Base-by-base conservation (phyloP, 805 yeast genomes). In the Pichia scutulata region DNA sequence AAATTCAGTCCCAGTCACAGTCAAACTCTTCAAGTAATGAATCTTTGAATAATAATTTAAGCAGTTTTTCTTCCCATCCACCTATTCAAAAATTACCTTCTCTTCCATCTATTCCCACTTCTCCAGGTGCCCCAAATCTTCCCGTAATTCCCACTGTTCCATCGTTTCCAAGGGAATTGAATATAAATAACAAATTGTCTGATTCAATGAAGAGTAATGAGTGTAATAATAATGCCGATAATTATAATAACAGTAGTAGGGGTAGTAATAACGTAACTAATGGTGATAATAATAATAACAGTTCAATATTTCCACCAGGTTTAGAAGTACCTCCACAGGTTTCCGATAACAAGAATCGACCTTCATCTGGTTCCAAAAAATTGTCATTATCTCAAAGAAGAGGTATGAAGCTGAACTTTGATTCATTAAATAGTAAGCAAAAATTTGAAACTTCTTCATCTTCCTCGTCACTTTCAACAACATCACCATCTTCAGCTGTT, bases 361-460 rank as follows among this genome's bases (percentile, higher is more conserved):
- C 28, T 10, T 30, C 22, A 21, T 16, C 39, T 2, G 65, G 5
- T 33, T 33, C 37, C 46, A 65, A 30, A 68, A 74, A 71, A 55
- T 67, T 76, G 0, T 71, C 81, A 1, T 65, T 78, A 30, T 75
- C 82, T 3, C 79, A 77, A 55, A 67, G 83, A 59, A 62, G 82
- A 58, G 81, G 81, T 4, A 69, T 78, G 77, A 77, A 76, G 50
- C 57, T 78, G 45, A 72, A 74, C 57, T 65, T 77, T 21, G 47
- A 51, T 36, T 30, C 58, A 2, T 28, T 62, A 8, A 42, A 16
- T 36, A 23, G 12, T 9, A 16, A 16, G n/a, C 19, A n/a, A 16
- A 19, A 16, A 2, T 7, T n/a, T 33, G 37, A 33, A 33, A 7
- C 37, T n/a, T 19, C 37, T 4, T 19, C 18, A 33, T 16, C 37